phyloP scores from a whole-genome alignment of 1,284 basidiomycete species.

The Testicularia cyperi region DNA sequence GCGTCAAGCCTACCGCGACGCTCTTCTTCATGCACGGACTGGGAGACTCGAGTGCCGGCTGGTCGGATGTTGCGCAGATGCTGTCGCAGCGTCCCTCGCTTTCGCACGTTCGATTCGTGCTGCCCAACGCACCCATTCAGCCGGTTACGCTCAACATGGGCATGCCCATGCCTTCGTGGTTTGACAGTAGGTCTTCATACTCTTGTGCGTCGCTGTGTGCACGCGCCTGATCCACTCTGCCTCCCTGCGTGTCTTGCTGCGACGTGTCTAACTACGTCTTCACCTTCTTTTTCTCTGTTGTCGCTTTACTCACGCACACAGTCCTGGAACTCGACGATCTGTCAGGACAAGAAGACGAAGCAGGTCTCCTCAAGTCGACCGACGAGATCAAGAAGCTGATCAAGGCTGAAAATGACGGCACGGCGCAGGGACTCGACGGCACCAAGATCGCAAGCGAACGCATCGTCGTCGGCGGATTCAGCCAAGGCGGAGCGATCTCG shows the following conservation, averaged over 20 bases:
- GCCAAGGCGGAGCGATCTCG: conserved; percentile 55
- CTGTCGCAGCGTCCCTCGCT: conserved; percentile 52
- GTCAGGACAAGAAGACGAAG: conserved; percentile 53
- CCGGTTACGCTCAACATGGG: conserved; percentile 58
- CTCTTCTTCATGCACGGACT: conserved; percentile 58
- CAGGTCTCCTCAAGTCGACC: conserved; percentile 48
- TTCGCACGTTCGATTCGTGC: conserved; percentile 55
- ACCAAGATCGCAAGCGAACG: conserved; percentile 43
- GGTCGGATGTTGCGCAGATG: conserved; percentile 57
- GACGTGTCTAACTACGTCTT: not conserved
- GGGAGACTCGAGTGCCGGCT: conserved; percentile 55
- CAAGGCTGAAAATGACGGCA: conserved; percentile 51
- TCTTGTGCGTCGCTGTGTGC: conserved; percentile 30
- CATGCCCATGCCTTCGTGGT: conserved; percentile 59
- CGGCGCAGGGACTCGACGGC: conserved; percentile 41
- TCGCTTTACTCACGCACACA: too few relatives aligned
- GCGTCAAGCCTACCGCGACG: conserved; percentile 50
- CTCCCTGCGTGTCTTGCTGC: not conserved
- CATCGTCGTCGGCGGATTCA: conserved; percentile 54
- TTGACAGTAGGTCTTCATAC: conserved; percentile 54
- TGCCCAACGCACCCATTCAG: conserved; percentile 58
- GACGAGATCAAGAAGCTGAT: conserved; percentile 49
- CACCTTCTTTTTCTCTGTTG: not conserved
- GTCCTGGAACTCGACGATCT: conserved; percentile 47
- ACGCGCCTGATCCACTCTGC: not conserved